Conservation (phyloP, 495 filamentous ascomycete species). For the Penicillium simplicissimum region DNA sequence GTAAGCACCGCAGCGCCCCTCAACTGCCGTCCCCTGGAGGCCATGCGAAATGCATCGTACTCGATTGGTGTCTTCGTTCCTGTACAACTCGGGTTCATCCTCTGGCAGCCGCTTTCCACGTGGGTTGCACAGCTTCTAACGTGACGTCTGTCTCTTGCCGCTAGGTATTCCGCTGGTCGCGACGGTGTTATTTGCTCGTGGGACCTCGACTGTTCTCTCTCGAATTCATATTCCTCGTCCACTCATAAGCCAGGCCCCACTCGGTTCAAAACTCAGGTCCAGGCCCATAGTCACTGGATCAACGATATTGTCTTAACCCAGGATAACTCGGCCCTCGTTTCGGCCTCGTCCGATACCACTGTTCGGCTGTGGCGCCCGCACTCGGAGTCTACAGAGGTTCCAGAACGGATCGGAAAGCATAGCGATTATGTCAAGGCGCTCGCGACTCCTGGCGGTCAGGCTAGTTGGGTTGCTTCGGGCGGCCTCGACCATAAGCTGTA, state of each 20-base stretch:
- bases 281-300: constrained; percentile 98
- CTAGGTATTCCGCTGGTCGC: constrained; percentile 90
- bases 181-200: constrained; percentile 96
- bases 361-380: constrained; percentile 95
- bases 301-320: constrained; percentile 91
- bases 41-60: neutral
- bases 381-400: constrained; percentile 62
- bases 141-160: constrained; percentile 19
- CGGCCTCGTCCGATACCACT: constrained; percentile 91
- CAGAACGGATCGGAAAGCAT: constrained; percentile 87
- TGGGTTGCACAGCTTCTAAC: constrained; percentile 26
- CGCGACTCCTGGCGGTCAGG: constrained; percentile 68
- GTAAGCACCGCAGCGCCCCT: constrained; percentile 55
- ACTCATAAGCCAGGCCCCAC: constrained; percentile 46
- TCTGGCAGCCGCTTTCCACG: constrained; percentile 8
- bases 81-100: neutral
- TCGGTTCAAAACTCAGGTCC: constrained; percentile 84
- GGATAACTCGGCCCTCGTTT: constrained; percentile 80
- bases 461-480: constrained; percentile 94
- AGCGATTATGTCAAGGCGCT: constrained; percentile 95
- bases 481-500: constrained; percentile 90
- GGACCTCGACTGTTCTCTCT: constrained; percentile 66
- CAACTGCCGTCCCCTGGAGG: neutral
- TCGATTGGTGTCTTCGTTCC: neutral
- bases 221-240: constrained; percentile 35